Conservation (phyloP, 2,329 filamentous ascomycete species). For the Daldinia sp. region DNA sequence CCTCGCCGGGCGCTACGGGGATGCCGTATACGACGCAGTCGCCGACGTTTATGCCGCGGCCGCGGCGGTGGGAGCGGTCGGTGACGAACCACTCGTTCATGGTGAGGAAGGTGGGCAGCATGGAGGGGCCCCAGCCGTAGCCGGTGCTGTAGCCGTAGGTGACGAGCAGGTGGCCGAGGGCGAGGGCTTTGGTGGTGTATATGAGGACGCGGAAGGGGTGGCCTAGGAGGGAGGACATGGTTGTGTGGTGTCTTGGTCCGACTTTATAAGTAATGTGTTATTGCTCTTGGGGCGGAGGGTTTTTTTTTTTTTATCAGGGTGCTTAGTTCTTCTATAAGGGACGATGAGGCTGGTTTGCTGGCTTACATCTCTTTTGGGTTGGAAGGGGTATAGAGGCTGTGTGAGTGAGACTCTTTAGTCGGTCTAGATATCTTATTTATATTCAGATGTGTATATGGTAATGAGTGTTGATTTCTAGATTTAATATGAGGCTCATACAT, state of each 20-base stretch:
- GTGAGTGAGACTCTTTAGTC: neutral
- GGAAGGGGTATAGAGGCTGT: neutral
- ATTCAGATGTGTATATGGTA: neutral
- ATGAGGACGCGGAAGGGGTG: constrained; percentile 58
- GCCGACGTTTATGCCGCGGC: constrained; percentile 76
- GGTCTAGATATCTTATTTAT: neutral
- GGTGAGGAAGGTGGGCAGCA: constrained; percentile 85
- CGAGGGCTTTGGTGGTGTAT: constrained; percentile 61
- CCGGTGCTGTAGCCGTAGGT: constrained; percentile 73
- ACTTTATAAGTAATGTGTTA: no score
- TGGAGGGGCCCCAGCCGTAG: constrained; percentile 78
- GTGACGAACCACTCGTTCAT: constrained; percentile 77
- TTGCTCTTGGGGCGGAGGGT: no score
- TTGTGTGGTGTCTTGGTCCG: no score
- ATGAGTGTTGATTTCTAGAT: neutral
- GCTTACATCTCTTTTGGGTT: neutral
- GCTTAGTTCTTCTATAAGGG: no score
- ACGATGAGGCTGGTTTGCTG: neutral
- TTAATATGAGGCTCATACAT: neutral
- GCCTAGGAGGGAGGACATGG: constrained; percentile 44
- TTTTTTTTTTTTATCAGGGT: no score
- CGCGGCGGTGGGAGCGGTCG: constrained; percentile 75
- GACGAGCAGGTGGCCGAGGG: constrained; percentile 63
- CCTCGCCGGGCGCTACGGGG: constrained; percentile 70
- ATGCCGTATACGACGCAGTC: constrained; percentile 85